A percentile compares a stretch with the other conserved stretches of the same genome.
phyloP scores from a whole-genome alignment of 352 stramenopile species.

The Phytophthora pinifolia region DNA sequence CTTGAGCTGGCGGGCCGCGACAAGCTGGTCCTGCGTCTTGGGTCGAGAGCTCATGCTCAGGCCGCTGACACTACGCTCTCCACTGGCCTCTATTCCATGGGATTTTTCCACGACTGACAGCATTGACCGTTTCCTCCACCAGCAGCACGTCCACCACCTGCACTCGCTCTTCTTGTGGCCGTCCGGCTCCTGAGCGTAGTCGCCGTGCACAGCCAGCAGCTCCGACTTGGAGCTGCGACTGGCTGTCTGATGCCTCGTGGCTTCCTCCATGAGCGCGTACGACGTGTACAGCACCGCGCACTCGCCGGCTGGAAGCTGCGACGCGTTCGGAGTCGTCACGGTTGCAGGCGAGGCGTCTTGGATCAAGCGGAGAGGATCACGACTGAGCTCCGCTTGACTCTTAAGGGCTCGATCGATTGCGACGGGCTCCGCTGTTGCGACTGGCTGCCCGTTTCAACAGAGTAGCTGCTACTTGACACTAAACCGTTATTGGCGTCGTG shows the following conservation, averaged over 20 bases:
- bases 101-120: slow-evolving; percentile 4
- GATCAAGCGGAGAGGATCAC: background rate
- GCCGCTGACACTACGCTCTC: slow-evolving; percentile 20
- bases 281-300: slow-evolving; percentile 19
- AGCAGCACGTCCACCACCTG: slow-evolving; percentile 22
- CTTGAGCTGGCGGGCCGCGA: slow-evolving; percentile 41
- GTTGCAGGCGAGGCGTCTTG: background rate
- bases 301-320: slow-evolving; percentile 17
- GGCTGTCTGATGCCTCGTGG: slow-evolving; percentile 2
- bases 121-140: slow-evolving; percentile 6
- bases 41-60: slow-evolving; percentile 16
- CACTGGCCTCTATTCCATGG: slow-evolving; percentile 16
- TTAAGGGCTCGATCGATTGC: no score
- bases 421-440: no score
- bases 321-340: slow-evolving; percentile 23
- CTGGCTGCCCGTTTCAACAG: no score
- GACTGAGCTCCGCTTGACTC: background rate
- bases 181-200: slow-evolving; percentile 18
- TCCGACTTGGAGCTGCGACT: slow-evolving; percentile 33
- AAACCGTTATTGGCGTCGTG: no score
- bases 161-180: slow-evolving; percentile 5
- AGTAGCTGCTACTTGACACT: no score
- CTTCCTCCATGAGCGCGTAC: slow-evolving; percentile 39
- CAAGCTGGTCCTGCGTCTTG: slow-evolving; percentile 42
- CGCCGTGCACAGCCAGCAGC: slow-evolving; percentile 12